phyloP scores from a whole-genome alignment of 140 eudicot genomes.

The Senecio squalidus region DNA sequence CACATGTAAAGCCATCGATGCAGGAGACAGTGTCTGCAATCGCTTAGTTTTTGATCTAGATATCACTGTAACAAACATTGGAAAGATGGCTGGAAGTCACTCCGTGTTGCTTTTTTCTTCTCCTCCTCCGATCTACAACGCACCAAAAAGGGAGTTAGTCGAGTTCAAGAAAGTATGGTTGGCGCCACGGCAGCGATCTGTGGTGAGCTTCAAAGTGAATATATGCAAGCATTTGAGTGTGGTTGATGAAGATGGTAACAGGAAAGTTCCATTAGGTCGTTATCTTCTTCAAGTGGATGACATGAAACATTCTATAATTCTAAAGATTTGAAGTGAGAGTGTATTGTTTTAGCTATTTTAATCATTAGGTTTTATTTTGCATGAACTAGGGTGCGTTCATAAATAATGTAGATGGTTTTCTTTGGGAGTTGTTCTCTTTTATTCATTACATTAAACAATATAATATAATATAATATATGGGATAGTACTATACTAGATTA shows the following conservation, averaged over 20 bases:
- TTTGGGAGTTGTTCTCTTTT: background rate
- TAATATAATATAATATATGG: no score
- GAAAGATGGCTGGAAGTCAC: slow-evolving; percentile 35
- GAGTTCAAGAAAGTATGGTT: slow-evolving; percentile 46
- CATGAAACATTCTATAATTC: slow-evolving; percentile 45
- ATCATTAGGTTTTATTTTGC: background rate
- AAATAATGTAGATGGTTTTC: background rate
- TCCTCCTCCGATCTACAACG: slow-evolving; percentile 26
- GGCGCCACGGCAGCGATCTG: slow-evolving; percentile 5
- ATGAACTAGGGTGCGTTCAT: background rate
- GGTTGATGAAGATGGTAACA: slow-evolving; percentile 34
- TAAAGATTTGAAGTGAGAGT: slow-evolving; percentile 34
- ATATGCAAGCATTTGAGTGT: slow-evolving; percentile 37
- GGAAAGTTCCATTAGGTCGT: slow-evolving; percentile 55
- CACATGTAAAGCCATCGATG: slow-evolving; percentile 25
- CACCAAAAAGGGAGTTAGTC: slow-evolving; percentile 32
- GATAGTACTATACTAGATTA: no score
- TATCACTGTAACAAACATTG: slow-evolving; percentile 29
- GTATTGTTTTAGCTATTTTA: slow-evolving; percentile 4
- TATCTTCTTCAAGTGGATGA: slow-evolving; percentile 65
- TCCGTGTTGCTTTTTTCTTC: slow-evolving; percentile 32
- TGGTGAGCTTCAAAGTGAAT: slow-evolving; percentile 25
- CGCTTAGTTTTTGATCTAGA: slow-evolving; percentile 17
- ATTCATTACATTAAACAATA: no score
- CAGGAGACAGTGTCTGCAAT: slow-evolving; percentile 21